Conservation (phyloP, 192 early-diverging fungal species). For the Coemansia sp. region DNA sequence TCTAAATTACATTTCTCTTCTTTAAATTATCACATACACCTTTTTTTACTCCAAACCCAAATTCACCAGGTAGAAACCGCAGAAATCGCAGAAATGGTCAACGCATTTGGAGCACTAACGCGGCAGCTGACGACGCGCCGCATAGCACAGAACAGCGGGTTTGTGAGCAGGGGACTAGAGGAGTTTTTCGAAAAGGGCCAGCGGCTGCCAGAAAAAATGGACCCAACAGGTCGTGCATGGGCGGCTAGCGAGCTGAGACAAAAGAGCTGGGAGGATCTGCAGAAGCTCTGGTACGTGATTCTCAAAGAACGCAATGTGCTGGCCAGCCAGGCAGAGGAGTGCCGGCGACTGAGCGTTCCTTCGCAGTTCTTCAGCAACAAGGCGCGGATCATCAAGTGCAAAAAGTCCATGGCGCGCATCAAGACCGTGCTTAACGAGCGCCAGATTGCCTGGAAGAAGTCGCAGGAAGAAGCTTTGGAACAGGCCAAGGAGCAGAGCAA, state of each 20-base stretch:
- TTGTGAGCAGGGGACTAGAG: conserved; percentile 59
- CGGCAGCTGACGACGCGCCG: conserved; percentile 49
- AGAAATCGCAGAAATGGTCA: conserved; percentile 23
- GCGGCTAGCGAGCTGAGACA: conserved; percentile 79
- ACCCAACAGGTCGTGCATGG: conserved; percentile 80
- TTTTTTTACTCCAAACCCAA: no score
- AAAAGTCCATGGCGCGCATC: conserved; percentile 82
- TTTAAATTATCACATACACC: no score
- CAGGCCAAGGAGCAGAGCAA: not conserved
- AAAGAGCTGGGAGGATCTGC: conserved; percentile 97
- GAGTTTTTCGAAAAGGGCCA: conserved; percentile 63
- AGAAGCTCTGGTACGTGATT: conserved; percentile 90
- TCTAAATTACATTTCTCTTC: no score
- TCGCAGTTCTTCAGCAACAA: conserved; percentile 61
- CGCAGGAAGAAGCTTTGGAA: conserved; percentile 17
- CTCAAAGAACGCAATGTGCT: conserved; percentile 84
- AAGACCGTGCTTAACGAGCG: conserved; percentile 79
- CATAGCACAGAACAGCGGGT: conserved; percentile 42
- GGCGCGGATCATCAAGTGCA: conserved; percentile 70
- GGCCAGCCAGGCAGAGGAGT: conserved; percentile 71
- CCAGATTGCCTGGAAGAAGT: conserved; percentile 63
- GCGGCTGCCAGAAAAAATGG: conserved; percentile 53
- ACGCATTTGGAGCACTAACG: conserved; percentile 18
- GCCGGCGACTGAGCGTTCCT: conserved; percentile 58
- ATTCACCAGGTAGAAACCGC: no score